Conservation (phyloP, 208 protist genomes). For the Herpetomonas samuelpessoai region DNA sequence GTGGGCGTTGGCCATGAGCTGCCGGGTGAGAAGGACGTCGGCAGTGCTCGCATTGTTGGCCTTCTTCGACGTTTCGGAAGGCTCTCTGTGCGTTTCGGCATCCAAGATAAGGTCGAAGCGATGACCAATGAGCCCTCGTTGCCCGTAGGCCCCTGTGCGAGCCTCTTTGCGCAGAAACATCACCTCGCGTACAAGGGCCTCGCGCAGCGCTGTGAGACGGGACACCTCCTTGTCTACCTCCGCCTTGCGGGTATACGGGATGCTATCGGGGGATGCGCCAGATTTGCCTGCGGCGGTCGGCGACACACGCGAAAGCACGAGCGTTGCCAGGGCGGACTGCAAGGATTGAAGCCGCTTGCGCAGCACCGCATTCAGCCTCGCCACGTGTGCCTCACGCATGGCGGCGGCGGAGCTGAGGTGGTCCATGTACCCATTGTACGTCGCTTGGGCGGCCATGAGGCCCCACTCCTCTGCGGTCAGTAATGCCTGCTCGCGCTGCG, state of each 20-base stretch:
- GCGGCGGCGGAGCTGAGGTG: slow-evolving; percentile 22
- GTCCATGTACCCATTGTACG: slow-evolving; percentile 16
- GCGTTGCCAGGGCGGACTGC: neutral
- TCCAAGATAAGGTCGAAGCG: slow-evolving; percentile 3
- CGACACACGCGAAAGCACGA: neutral
- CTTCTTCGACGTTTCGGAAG: too few species aligned
- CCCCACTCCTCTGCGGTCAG: slow-evolving; percentile 16
- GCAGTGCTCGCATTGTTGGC: too few species aligned
- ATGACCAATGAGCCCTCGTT: slow-evolving; percentile 5
- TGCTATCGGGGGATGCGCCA: neutral
- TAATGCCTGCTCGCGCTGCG: slow-evolving; percentile 5
- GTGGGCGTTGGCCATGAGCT: neutral
- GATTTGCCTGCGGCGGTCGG: neutral
- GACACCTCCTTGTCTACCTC: neutral
- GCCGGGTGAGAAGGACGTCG: neutral
- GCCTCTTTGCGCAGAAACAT: slow-evolving; percentile 42
- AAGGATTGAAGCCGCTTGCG: slow-evolving; percentile 15
- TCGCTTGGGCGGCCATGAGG: slow-evolving; percentile 19
- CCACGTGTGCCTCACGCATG: slow-evolving; percentile 18
- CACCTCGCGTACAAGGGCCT: slow-evolving; percentile 31
- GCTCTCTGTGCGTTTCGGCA: too few species aligned
- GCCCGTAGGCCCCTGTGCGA: neutral
- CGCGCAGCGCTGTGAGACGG: slow-evolving; percentile 18
- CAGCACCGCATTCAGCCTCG: slow-evolving; percentile 9
- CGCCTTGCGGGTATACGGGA: neutral